phyloP scores from a whole-genome alignment of 768 basidiomycete genomes.

The Cyclocybe cylindracea region DNA sequence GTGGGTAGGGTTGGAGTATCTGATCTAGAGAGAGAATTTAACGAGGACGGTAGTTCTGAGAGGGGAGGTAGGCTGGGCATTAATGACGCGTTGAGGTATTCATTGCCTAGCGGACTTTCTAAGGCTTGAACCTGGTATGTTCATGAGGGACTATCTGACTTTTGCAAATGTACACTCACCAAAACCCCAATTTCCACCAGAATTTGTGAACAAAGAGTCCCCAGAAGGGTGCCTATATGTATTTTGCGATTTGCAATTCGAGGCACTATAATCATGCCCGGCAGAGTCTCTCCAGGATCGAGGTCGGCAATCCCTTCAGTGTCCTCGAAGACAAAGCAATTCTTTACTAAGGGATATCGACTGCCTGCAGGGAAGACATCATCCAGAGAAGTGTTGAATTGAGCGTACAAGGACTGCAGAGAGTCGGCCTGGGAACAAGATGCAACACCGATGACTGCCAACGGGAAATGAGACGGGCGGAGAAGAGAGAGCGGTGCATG shows the following conservation, averaged over 20 bases:
- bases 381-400: slow-evolving; percentile 65
- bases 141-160: slow-evolving; percentile 1
- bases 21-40: slow-evolving; percentile 46
- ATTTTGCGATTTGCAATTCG: slow-evolving; percentile 86
- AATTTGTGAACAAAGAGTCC: slow-evolving; percentile 86
- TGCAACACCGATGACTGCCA: slow-evolving; percentile 89
- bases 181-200: slow-evolving; percentile 83
- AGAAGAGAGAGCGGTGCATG: slow-evolving; percentile 72
- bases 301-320: slow-evolving; percentile 56
- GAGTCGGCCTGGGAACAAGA: slow-evolving; percentile 60
- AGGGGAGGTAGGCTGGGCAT: slow-evolving; percentile 64
- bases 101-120: slow-evolving; percentile 84
- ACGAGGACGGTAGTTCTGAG: slow-evolving; percentile 59
- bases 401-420: slow-evolving; percentile 51
- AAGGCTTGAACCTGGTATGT: slow-evolving; percentile 65
- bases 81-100: slow-evolving; percentile 73
- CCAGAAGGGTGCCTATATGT: slow-evolving; percentile 86
- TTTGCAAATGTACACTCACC: slow-evolving; percentile 46
- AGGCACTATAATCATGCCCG: slow-evolving; percentile 78
- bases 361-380: slow-evolving; percentile 68
- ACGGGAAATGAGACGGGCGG: slow-evolving; percentile 77
- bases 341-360: slow-evolving; percentile 77
- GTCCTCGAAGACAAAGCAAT: slow-evolving; percentile 87
- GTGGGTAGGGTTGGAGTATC: slow-evolving; percentile 50
- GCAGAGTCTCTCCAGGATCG: slow-evolving; percentile 54